Base-by-base conservation (phyloP, 139 green algal species). In the Klebsormidium nitens region DNA sequence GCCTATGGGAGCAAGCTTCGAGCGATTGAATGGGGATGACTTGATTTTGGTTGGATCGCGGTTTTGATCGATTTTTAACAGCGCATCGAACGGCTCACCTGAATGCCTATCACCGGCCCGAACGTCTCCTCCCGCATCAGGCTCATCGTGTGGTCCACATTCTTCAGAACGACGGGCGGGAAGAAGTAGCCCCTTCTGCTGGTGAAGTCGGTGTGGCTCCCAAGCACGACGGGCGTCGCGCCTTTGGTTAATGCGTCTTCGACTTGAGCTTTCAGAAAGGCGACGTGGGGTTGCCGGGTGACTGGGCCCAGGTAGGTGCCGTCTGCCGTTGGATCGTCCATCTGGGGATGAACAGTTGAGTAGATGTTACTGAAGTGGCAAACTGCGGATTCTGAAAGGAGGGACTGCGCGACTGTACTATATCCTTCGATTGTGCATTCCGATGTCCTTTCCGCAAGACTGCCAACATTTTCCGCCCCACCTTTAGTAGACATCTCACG, bases 111-210 rank as follows among this genome's bases (percentile, higher is more conserved):
- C 35, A 78, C 52, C 2, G 71, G 71, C 4, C 71, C 71, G 62
- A 78, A 78, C 2, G 64, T 59, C 57, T 78, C 71, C 3, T 74
- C 26, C 38, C 64, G 31, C 71, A 78, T 78, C 34, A 78, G 26
- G 3, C 28, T 5, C 69, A 77, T 77, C 28, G 47, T 50, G 69
- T 77, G 69, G 38, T 77, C 32, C 29, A 77, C 68, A 72, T 66
- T 3, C 5, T 52, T 72, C 58, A 74, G 36, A 5, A 74, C 66
- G 31, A 50, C 71, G 29, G 65, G 65, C 11, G 4, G 5, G 29
- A 73, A 73, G 65, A 44, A 73, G 49, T 69, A 64, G 48, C 11
- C 39, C 46, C 46, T 68, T 66, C 46, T 23, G 23, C 46, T 55
- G 23, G 23, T 55, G 46, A 55, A 23, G 46, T 55, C 46, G 6